Conservation (phyloP, 2,329 filamentous ascomycete genomes). For the Periconia sp. region DNA sequence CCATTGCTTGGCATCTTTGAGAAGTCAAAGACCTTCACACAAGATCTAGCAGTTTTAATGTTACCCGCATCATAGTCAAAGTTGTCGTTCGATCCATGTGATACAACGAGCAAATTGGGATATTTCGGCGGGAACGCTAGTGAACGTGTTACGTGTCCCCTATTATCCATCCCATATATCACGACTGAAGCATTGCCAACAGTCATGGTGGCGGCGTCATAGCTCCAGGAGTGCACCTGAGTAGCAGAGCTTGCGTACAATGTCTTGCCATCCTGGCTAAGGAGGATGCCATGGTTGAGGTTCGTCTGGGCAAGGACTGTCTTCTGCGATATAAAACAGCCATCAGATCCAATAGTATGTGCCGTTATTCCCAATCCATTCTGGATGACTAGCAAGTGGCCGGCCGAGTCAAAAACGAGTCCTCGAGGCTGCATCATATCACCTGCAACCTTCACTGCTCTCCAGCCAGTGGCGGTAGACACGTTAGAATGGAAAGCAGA, state of each 20-base stretch:
- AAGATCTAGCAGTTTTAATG: slow-evolving; percentile 62
- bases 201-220: slow-evolving; percentile 26
- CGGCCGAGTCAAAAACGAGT: slow-evolving; percentile 47
- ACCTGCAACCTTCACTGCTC: slow-evolving; percentile 46
- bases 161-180: slow-evolving; percentile 33
- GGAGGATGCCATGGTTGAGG: slow-evolving; percentile 36
- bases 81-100: slow-evolving; percentile 67
- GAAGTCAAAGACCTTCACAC: slow-evolving; percentile 66
- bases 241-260: slow-evolving; percentile 37
- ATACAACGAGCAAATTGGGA: slow-evolving; percentile 64
- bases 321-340: slow-evolving; percentile 30
- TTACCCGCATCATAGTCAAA: slow-evolving; percentile 62
- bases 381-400: slow-evolving; percentile 50
- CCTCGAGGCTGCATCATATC: slow-evolving; percentile 47
- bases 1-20: slow-evolving; percentile 33
- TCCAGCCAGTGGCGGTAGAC: slow-evolving; percentile 31
- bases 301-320: slow-evolving; percentile 29
- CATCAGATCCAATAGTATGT: slow-evolving; percentile 45
- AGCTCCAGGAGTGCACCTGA: slow-evolving; percentile 31
- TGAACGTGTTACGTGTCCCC: slow-evolving; percentile 35
- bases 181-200: slow-evolving; percentile 38
- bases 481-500: slow-evolving; percentile 22
- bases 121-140: slow-evolving; percentile 29
- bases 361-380: slow-evolving; percentile 46
- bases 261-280: slow-evolving; percentile 35